Conservation (phyloP, 768 basidiomycete genomes). For the Collybiopsis confluens region DNA sequence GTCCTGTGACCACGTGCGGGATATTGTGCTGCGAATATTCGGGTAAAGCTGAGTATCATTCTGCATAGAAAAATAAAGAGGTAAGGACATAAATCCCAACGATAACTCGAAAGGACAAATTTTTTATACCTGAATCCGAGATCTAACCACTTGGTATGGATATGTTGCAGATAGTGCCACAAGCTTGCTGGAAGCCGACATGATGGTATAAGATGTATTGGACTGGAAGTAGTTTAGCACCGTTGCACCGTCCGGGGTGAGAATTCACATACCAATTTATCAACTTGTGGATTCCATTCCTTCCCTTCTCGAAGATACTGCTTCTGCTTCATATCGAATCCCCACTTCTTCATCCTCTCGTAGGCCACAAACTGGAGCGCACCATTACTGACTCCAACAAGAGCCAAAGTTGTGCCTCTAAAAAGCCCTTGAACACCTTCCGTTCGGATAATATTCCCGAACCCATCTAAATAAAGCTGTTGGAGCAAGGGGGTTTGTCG, state of each 20-base stretch:
- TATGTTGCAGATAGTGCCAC: conserved; percentile 83
- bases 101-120: not conserved
- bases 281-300: conserved; percentile 66
- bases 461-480: not conserved
- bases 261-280: conserved; percentile 70
- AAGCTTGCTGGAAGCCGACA: conserved; percentile 90
- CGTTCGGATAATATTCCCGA: conserved; percentile 50
- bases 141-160: conserved; percentile 95
- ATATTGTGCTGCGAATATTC: conserved; percentile 76
- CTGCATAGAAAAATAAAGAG: not conserved
- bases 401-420: conserved; percentile 81
- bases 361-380: conserved; percentile 95
- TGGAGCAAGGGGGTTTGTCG: too few relatives aligned
- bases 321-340: conserved; percentile 72
- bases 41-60: conserved; percentile 55
- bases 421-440: conserved; percentile 84
- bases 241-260: not conserved
- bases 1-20: conserved; percentile 77
- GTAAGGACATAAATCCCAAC: not conserved
- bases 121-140: conserved; percentile 79
- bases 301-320: conserved; percentile 57
- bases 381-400: conserved; percentile 92
- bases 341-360: conserved; percentile 92
- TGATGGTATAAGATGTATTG: conserved; percentile 85
- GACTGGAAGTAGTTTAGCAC: conserved; percentile 46